Percentiles rank a stretch among this genome's conserved stretches.
These are phyloP conservation scores for Spizellomyces punctatus DNA, from an alignment of 192 early-diverging fungal genomes.

Conservation along the genomic window DNA sequence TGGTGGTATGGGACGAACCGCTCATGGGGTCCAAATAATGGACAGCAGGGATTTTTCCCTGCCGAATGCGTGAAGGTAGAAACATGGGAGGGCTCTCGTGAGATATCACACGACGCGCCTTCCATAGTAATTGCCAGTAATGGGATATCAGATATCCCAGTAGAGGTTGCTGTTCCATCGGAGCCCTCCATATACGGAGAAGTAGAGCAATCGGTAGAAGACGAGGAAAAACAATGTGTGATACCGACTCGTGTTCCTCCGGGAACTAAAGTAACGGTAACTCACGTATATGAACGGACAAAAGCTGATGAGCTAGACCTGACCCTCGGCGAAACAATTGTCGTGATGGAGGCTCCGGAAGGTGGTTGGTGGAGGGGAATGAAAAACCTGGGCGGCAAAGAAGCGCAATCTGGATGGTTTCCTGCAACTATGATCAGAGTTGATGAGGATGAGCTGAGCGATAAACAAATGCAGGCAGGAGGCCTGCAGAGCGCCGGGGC, in stretches of 20 bases:
- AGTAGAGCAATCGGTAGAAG: slow-evolving; percentile 18
- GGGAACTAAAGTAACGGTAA: slow-evolving; percentile 49
- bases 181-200: slow-evolving; percentile 20
- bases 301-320: slow-evolving; percentile 59
- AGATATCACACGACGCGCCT: background rate
- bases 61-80: slow-evolving; percentile 42
- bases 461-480: no score
- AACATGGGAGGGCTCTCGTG: slow-evolving; percentile 36
- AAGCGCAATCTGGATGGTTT: slow-evolving; percentile 53
- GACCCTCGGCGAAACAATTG: slow-evolving; percentile 41
- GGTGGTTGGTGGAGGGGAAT: slow-evolving; percentile 65
- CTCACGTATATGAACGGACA: slow-evolving; percentile 30
- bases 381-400: slow-evolving; percentile 47
- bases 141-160: background rate
- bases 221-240: slow-evolving; percentile 19
- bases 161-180: background rate
- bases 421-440: slow-evolving; percentile 45
- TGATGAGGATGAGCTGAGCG: background rate
- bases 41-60: slow-evolving; percentile 53
- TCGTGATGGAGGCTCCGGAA: slow-evolving; percentile 54
- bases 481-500: no score
- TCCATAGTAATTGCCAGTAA: background rate
- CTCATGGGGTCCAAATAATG: slow-evolving; percentile 48
- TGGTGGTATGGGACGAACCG: slow-evolving; percentile 54
- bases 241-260: slow-evolving; percentile 28